These are phyloP conservation scores for Aspergillus biplanus DNA, from an alignment of 495 filamentous ascomycete genomes.

Conservation along the genomic window DNA sequence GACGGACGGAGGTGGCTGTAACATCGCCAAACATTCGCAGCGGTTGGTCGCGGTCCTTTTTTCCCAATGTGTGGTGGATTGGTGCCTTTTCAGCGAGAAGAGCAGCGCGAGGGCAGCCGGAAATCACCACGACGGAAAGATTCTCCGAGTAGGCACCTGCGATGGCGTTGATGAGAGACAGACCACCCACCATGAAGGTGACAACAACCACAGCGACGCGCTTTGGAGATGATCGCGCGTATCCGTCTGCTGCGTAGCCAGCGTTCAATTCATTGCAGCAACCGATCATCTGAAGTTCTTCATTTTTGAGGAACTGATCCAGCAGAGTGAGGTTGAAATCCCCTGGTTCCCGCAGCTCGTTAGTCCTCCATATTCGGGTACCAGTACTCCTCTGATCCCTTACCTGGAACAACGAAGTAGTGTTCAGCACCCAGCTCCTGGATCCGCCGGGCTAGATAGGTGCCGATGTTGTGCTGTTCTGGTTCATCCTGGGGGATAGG, in stretches of 20 bases:
- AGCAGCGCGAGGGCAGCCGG: conserved; percentile 43
- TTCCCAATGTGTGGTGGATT: conserved; percentile 16
- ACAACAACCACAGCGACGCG: conserved; percentile 71
- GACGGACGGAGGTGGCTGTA: background rate
- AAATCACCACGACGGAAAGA: conserved; percentile 75
- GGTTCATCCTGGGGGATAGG: background rate
- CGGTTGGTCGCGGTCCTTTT: conserved; percentile 8
- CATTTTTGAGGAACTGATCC: conserved; percentile 60
- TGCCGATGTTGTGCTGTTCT: conserved; percentile 8
- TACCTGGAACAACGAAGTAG: conserved; percentile 19
- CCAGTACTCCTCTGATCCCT: too few relatives aligned
- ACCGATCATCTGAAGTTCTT: conserved; percentile 68
- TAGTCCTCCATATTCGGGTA: too few relatives aligned
- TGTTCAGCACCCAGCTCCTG: conserved; percentile 17
- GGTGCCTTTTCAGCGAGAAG: background rate
- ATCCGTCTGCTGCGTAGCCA: conserved; percentile 78
- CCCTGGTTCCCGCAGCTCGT: conserved; percentile 33
- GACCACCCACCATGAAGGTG: conserved; percentile 76
- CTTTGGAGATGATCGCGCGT: conserved; percentile 60
- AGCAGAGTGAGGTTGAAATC: conserved; percentile 71
- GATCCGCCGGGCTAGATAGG: conserved; percentile 7
- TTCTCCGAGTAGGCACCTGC: conserved; percentile 74
- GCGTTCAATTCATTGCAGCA: conserved; percentile 79
- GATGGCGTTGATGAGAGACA: conserved; percentile 70
- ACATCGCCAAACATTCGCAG: conserved; percentile 11